phyloP scores from a whole-genome alignment of 139 green algal species.

The Astrephomene gubernaculifera region DNA sequence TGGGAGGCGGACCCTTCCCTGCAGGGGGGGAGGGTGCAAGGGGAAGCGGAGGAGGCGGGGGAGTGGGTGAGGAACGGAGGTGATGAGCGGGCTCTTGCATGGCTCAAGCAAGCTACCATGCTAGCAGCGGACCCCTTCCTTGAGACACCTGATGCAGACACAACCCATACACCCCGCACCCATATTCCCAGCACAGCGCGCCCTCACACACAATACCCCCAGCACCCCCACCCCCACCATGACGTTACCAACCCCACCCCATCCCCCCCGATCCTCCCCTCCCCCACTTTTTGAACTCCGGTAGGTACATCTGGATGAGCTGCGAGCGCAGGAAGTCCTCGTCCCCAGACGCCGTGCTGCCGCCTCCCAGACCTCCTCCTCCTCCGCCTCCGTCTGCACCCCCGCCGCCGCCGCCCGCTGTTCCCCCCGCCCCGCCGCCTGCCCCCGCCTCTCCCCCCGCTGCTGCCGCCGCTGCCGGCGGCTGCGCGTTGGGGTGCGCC shows the following conservation, averaged over 20 bases:
- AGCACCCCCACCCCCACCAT: no score
- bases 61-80: not conserved
- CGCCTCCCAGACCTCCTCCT: not conserved
- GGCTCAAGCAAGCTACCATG: not conserved
- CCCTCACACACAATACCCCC: no score
- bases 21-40: not conserved
- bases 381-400: not conserved
- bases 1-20: not conserved
- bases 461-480: no score
- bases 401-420: not conserved
- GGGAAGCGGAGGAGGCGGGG: not conserved
- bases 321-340: conserved; percentile 49
- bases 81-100: not conserved
- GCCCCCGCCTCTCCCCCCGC: not conserved
- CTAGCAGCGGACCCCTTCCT: no score
- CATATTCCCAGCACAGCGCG: no score
- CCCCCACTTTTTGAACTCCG: conserved; percentile 30
- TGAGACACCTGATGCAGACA: no score
- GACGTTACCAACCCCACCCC: not conserved
- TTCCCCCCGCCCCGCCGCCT: not conserved
- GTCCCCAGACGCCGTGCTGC: conserved; percentile 1
- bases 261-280: not conserved
- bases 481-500: conserved; percentile 23
- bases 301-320: conserved; percentile 55
- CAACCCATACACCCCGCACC: no score